A percentile compares a stretch with the other conserved stretches of the same genome.
Conservation (phyloP, 192 early-diverging fungal species). For the Tieghemiomyces parasiticus region DNA sequence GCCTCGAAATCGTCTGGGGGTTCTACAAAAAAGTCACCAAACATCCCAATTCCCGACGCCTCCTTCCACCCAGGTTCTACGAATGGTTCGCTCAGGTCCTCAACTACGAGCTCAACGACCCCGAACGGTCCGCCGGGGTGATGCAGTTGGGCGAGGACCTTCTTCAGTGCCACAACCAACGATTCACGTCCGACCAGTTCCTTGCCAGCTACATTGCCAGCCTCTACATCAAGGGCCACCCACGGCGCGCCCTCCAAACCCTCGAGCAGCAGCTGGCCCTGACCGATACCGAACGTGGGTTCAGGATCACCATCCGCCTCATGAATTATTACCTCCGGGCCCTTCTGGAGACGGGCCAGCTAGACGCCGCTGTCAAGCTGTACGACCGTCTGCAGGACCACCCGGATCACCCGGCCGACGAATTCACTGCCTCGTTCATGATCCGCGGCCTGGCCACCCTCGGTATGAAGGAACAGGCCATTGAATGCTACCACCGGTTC, state of each 20-base stretch:
- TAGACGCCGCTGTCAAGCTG: neutral
- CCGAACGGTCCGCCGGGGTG: neutral
- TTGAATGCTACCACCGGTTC: neutral
- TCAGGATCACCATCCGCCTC: neutral
- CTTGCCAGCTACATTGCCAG: neutral
- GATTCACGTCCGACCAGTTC: neutral
- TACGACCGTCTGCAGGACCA: neutral
- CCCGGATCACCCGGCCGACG: neutral
- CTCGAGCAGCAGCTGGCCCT: neutral
- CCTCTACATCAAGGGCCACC: neutral
- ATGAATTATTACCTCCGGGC: constrained; percentile 1
- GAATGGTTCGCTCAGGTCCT: neutral
- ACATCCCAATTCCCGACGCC: neutral
- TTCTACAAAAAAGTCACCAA: neutral
- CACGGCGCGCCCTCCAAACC: neutral
- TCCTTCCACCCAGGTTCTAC: neutral
- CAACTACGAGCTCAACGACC: neutral
- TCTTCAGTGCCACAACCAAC: neutral
- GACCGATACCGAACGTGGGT: neutral
- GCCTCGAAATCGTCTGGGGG: neutral
- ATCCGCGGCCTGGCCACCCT: neutral
- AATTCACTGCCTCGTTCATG: neutral
- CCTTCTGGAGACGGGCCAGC: neutral
- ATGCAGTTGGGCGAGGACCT: neutral
- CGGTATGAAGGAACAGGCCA: neutral